These are phyloP conservation scores for Chaetomium fimeti DNA, from an alignment of 495 filamentous ascomycete species.

Conservation along the genomic window DNA sequence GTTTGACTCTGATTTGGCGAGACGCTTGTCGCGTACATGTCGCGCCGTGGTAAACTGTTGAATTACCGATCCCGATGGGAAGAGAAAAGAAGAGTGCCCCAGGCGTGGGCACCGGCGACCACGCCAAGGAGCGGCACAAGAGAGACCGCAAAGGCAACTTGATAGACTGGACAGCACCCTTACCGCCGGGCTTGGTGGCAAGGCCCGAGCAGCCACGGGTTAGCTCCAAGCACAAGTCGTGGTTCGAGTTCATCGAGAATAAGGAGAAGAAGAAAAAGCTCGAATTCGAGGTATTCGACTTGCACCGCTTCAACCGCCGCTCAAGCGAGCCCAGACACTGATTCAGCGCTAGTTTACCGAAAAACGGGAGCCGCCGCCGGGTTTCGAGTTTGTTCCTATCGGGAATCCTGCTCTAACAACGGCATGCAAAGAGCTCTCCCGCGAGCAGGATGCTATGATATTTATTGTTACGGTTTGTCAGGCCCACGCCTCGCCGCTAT, in stretches of 20 bases:
- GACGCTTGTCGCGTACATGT: not conserved
- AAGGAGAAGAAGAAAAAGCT: conserved; percentile 57
- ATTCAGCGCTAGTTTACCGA: conserved; percentile 45
- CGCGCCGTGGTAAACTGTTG: conserved; percentile 1
- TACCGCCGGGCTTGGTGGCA: conserved; percentile 35
- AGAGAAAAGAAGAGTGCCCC: conserved; percentile 33
- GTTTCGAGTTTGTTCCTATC: conserved; percentile 79
- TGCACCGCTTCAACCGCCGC: not conserved
- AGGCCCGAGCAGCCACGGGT: conserved; percentile 33
- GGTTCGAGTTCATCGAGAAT: conserved; percentile 56
- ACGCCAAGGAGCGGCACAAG: conserved; percentile 40
- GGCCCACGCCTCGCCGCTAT: not conserved
- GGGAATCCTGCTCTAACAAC: conserved; percentile 74
- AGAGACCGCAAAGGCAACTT: conserved; percentile 32
- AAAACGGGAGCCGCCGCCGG: conserved; percentile 58
- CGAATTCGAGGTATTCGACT: conserved; percentile 45
- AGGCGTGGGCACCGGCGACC: conserved; percentile 26
- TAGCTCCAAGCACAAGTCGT: conserved; percentile 52
- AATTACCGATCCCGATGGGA: conserved; percentile 28
- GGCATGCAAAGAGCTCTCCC: conserved; percentile 75
- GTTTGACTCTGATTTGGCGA: not conserved
- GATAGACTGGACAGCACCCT: conserved; percentile 35
- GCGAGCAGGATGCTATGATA: conserved; percentile 63
- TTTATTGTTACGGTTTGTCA: conserved; percentile 75
- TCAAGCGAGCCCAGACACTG: conserved; percentile 21